Conservation (phyloP, 352 stramenopile species). For the Elongisporangium senticosum region DNA sequence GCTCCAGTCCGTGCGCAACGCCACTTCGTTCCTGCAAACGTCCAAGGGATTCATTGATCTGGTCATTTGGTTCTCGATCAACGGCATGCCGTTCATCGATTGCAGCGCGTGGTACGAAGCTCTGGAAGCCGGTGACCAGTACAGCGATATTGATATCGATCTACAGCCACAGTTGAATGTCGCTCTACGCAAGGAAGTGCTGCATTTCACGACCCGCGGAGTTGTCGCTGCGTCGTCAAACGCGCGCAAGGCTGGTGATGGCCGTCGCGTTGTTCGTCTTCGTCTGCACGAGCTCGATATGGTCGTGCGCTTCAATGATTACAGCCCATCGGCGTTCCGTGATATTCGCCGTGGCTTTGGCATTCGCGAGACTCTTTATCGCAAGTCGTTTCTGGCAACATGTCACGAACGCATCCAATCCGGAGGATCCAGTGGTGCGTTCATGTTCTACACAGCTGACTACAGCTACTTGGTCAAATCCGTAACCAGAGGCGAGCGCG, state of each 20-base stretch:
- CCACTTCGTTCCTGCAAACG: constrained; percentile 64
- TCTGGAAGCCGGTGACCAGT: constrained; percentile 34
- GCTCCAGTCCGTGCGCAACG: constrained; percentile 42
- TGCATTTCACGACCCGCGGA: constrained; percentile 84
- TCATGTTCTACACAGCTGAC: constrained; percentile 90
- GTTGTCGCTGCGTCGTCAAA: constrained; percentile 77
- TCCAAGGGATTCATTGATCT: constrained; percentile 79
- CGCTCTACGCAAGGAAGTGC: constrained; percentile 80
- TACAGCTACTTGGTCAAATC: constrained; percentile 88
- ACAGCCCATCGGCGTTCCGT: constrained; percentile 59
- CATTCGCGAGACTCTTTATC: constrained; percentile 72
- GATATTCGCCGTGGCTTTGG: constrained; percentile 75
- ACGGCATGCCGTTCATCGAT: constrained; percentile 32
- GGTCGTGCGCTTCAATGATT: constrained; percentile 78
- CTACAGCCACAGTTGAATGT: constrained; percentile 84
- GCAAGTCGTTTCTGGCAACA: constrained; percentile 72
- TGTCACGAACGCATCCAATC: constrained; percentile 81
- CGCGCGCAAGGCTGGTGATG: constrained; percentile 36
- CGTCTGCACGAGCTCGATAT: constrained; percentile 80
- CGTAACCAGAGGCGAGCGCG: constrained; percentile 72
- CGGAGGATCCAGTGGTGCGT: constrained; percentile 80
- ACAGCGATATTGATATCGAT: constrained; percentile 77
- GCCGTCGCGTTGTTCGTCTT: constrained; percentile 55
- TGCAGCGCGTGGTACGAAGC: constrained; percentile 23
- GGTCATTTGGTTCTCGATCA: constrained; percentile 81